Evolutionary conservation across 1,284 basidiomycete species (phyloP).

Genomic region (Albatrellus sp.): DNA sequence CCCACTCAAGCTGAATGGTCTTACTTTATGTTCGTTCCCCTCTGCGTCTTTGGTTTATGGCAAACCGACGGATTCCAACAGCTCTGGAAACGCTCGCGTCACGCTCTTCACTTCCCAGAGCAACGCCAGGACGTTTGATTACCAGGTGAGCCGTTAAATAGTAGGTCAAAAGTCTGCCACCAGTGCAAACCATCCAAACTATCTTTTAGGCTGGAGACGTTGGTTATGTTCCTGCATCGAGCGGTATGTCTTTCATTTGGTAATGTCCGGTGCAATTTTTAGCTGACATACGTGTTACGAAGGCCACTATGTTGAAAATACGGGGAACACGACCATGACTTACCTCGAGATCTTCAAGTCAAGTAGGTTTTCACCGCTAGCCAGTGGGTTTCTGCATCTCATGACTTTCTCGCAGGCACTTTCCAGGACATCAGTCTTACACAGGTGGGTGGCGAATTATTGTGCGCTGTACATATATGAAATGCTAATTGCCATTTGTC

Average conservation of each 20-base stretch:
- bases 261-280: not conserved
- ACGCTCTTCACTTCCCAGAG: slow-evolving; percentile 51
- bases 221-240: slow-evolving; percentile 46
- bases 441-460: slow-evolving; percentile 24
- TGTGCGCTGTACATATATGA: no score
- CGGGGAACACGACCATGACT: slow-evolving; percentile 46
- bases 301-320: slow-evolving; percentile 66
- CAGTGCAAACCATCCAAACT: no score
- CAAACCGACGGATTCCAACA: slow-evolving; percentile 14
- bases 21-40: slow-evolving; percentile 30
- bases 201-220: slow-evolving; percentile 38
- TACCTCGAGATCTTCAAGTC: slow-evolving; percentile 59
- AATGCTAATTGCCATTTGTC: no score
- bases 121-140: slow-evolving; percentile 60
- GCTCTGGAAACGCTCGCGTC: slow-evolving; percentile 44
- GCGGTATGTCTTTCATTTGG: slow-evolving; percentile 23
- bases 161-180: no score
- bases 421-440: slow-evolving; percentile 56
- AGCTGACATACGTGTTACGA: not conserved
- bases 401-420: slow-evolving; percentile 20
- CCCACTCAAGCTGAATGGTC: slow-evolving; percentile 61
- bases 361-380: slow-evolving; percentile 17
- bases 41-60: not conserved
- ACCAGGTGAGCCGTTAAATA: slow-evolving; percentile 20
- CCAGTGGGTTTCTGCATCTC: not conserved